Evolutionary conservation across 2,329 filamentous ascomycete species (phyloP).

Genomic region (Colletotrichum plurivorum): DNA sequence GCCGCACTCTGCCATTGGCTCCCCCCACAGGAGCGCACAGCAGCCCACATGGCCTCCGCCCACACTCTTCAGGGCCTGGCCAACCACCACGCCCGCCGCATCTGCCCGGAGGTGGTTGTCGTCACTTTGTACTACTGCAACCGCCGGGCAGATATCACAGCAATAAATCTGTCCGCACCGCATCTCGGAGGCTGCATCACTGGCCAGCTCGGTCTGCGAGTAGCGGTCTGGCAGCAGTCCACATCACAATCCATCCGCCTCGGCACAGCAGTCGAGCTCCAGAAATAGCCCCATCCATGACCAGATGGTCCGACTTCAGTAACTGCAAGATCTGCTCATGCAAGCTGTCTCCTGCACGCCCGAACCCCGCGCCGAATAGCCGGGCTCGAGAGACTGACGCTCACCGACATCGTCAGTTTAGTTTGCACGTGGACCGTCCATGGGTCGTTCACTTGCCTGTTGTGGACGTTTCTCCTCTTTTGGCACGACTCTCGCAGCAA

Average conservation of each 20-base stretch:
- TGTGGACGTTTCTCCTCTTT: background rate
- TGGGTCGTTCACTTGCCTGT: background rate
- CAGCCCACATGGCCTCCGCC: slow-evolving; percentile 7
- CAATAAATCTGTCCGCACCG: slow-evolving; percentile 7
- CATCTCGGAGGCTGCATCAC: slow-evolving; percentile 4
- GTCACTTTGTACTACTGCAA: slow-evolving; percentile 40
- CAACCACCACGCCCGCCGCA: slow-evolving; percentile 29
- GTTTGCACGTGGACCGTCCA: background rate
- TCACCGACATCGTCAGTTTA: slow-evolving; percentile 16
- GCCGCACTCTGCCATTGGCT: slow-evolving; percentile 28
- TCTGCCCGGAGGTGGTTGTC: slow-evolving; percentile 14
- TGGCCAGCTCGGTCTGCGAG: slow-evolving; percentile 11
- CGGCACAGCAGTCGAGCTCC: slow-evolving; percentile 9
- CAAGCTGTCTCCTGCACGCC: slow-evolving; percentile 11
- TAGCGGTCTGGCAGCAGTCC: slow-evolving; percentile 11
- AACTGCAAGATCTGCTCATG: slow-evolving; percentile 23
- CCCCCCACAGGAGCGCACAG: slow-evolving; percentile 9
- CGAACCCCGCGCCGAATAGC: background rate
- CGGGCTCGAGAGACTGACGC: background rate
- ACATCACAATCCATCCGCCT: background rate
- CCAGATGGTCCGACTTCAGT: background rate
- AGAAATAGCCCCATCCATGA: slow-evolving; percentile 26
- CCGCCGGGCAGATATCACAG: slow-evolving; percentile 33
- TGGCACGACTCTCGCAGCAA: background rate
- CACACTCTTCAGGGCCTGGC: slow-evolving; percentile 7